Evolutionary conservation across 2,329 filamentous ascomycete genomes (phyloP).

Genomic region (Trichophyton rubrum): DNA sequence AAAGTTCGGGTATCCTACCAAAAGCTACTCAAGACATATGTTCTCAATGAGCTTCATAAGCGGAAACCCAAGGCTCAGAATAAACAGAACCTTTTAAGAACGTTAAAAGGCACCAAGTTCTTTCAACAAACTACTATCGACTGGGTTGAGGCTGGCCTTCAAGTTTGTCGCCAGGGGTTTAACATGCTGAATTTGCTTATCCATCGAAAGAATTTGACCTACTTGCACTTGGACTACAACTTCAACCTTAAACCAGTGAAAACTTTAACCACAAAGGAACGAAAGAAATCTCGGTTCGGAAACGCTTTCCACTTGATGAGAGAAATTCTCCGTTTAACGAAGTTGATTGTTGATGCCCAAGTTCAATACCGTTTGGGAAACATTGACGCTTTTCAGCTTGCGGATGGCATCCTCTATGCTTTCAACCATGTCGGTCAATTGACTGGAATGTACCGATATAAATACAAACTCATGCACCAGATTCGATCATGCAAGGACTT

Average conservation of each 20-base stretch:
- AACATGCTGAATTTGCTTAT: slow-evolving; percentile 98
- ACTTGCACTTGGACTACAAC: slow-evolving; percentile 97
- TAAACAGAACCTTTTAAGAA: slow-evolving; percentile 81
- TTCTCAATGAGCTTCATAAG: slow-evolving; percentile 93
- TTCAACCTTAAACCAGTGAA: slow-evolving; percentile 99
- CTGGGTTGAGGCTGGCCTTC: slow-evolving; percentile 96
- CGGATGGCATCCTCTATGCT: slow-evolving; percentile 96
- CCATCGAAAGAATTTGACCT: slow-evolving; percentile 95
- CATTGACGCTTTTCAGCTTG: slow-evolving; percentile 96
- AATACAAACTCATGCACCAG: slow-evolving; percentile 99
- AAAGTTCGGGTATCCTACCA: slow-evolving; percentile 98
- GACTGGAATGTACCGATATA: slow-evolving; percentile 99
- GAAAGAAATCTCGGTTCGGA: slow-evolving; percentile 97
- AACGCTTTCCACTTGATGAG: slow-evolving; percentile 99
- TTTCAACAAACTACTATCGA: slow-evolving; percentile 99
- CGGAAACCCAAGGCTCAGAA: slow-evolving; percentile 91
- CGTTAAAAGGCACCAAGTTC: slow-evolving; percentile 92
- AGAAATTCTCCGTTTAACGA: slow-evolving; percentile 88
- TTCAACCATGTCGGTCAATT: slow-evolving; percentile 98
- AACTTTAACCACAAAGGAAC: slow-evolving; percentile 94
- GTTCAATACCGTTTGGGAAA: slow-evolving; percentile 96
- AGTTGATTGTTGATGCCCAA: slow-evolving; percentile 95
- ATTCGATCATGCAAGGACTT: slow-evolving; percentile 97
- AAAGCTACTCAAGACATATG: slow-evolving; percentile 89
- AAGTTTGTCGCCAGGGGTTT: slow-evolving; percentile 95